Conservation (phyloP, 345 rosid genomes). For the Brassica rapa region DNA sequence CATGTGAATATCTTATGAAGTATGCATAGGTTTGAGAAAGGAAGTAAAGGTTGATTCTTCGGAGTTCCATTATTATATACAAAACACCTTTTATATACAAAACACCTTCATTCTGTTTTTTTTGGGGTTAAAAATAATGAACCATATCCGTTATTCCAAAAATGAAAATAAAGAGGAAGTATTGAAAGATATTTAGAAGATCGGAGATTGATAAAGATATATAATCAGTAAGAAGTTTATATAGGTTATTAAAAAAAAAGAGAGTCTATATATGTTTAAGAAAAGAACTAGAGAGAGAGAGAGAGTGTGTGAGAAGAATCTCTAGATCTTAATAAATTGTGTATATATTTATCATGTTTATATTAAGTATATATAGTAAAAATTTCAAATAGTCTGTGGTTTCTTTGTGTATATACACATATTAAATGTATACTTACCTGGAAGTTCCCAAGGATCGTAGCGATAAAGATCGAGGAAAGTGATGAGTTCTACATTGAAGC, state of each 20-base stretch:
- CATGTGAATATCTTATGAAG: not conserved
- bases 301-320: not conserved
- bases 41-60: not conserved
- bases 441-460: constrained; percentile 99
- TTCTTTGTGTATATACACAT: not conserved
- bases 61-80: not conserved
- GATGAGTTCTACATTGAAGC: constrained; percentile 95
- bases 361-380: not conserved
- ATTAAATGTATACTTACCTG: constrained; percentile 56
- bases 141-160: not conserved
- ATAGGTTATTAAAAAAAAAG: constrained; percentile 9
- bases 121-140: not conserved
- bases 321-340: constrained; percentile 18
- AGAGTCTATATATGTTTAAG: not conserved
- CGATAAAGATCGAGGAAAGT: constrained; percentile 99
- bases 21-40: not conserved
- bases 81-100: not conserved
- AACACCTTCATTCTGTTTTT: not conserved
- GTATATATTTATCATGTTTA: constrained; percentile 1
- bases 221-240: not conserved
- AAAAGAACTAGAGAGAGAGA: constrained; percentile 1
- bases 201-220: not conserved
- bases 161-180: not conserved
- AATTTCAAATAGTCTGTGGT: not conserved
- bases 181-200: not conserved